A percentile compares a stretch with the other conserved stretches of the same genome.
Evolutionary conservation across 2,329 filamentous ascomycete genomes (phyloP).

Genomic region (Talaromyces pinophilus): DNA sequence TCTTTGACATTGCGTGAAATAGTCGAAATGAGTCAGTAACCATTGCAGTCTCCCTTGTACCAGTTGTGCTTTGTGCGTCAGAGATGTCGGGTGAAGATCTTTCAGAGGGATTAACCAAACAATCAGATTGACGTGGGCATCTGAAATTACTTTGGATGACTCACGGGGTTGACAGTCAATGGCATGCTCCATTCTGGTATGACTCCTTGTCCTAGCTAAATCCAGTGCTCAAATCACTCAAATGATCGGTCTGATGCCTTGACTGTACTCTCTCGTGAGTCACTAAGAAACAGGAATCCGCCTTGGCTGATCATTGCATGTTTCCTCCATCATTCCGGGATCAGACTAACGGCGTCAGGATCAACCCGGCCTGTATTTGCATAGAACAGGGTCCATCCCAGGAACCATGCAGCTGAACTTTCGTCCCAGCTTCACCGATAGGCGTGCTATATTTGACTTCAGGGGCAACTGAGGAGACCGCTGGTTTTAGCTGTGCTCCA

Average conservation of each 20-base stretch:
- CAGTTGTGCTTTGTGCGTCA: background rate
- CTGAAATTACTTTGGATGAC: background rate
- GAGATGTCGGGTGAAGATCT: background rate
- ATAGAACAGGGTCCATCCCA: background rate
- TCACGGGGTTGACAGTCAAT: background rate
- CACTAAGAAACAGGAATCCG: conserved; percentile 26
- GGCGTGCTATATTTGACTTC: conserved; percentile 78
- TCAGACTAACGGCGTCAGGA: background rate
- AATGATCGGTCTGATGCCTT: conserved; percentile 72
- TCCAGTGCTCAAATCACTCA: conserved; percentile 79
- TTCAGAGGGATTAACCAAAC: background rate
- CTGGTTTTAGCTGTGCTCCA: conserved; percentile 15
- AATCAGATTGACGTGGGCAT: background rate
- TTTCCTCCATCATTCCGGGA: background rate
- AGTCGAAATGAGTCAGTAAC: background rate
- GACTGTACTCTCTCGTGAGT: conserved; percentile 72
- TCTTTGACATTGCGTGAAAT: background rate
- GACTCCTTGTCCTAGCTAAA: background rate
- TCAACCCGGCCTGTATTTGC: background rate
- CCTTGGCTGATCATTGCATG: conserved; percentile 25
- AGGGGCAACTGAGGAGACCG: conserved; percentile 37
- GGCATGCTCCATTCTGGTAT: background rate
- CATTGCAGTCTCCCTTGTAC: no score
- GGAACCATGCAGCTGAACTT: background rate
- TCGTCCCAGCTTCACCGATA: background rate